These are phyloP conservation scores for Cutaneotrichosporon cutaneum DNA, from an alignment of 1,284 basidiomycete genomes.

Conservation along the genomic window DNA sequence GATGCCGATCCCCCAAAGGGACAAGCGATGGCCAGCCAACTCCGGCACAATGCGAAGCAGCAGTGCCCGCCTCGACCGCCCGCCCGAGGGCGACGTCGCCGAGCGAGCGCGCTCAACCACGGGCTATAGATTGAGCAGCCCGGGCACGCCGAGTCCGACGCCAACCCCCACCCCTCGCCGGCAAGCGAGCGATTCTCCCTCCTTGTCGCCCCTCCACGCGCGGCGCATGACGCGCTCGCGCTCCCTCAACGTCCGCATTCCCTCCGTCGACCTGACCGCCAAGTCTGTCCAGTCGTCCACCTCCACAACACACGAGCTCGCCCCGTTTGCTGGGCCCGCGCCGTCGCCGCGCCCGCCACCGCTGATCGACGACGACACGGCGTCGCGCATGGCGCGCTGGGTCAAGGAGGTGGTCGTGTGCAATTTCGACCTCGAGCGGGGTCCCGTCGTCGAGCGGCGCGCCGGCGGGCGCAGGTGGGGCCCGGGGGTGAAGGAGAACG, in stretches of 20 bases:
- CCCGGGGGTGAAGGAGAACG: slow-evolving; percentile 72
- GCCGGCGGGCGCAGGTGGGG: slow-evolving; percentile 65
- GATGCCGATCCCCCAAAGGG: neutral
- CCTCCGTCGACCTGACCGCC: slow-evolving; percentile 10
- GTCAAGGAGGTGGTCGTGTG: slow-evolving; percentile 75
- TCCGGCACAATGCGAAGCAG: neutral
- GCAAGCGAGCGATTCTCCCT: neutral
- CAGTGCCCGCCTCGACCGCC: neutral
- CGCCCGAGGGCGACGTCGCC: neutral
- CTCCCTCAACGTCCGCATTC: slow-evolving; percentile 22
- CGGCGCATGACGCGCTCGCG: slow-evolving; percentile 15
- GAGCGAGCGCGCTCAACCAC: neutral
- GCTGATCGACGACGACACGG: slow-evolving; percentile 57
- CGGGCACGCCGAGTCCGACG: neutral
- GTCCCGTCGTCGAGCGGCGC: slow-evolving; percentile 73
- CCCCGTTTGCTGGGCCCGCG: neutral
- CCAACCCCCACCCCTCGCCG: neutral
- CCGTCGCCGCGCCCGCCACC: slow-evolving; percentile 36
- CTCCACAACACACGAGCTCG: slow-evolving; percentile 8
- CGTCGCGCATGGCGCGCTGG: slow-evolving; percentile 66
- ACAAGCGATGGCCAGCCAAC: too few relatives aligned
- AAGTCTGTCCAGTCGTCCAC: neutral
- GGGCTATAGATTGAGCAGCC: neutral
- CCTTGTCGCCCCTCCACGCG: neutral
- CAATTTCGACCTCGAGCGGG: slow-evolving; percentile 84